Conservation (phyloP, 2,329 filamentous ascomycete species). For the Ophiognomonia clavigignenti-juglandacearum region DNA sequence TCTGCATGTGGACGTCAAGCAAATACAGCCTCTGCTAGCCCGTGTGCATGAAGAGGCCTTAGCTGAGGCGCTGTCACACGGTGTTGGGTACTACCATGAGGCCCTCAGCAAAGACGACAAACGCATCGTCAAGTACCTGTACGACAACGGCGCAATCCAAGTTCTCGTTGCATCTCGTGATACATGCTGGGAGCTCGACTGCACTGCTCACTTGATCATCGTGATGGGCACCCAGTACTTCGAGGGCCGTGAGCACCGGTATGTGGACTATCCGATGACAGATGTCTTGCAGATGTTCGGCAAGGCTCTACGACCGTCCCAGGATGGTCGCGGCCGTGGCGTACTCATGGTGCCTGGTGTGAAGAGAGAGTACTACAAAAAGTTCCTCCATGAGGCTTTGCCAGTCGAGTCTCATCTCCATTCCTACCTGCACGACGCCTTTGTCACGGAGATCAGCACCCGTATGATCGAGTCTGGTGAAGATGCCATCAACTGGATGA, state of each 20-base stretch:
- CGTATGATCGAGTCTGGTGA: constrained; percentile 94
- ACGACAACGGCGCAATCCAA: constrained; percentile 83
- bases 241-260: constrained; percentile 92
- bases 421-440: constrained; percentile 88
- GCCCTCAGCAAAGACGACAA: constrained; percentile 85
- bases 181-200: constrained; percentile 92
- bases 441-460: constrained; percentile 94
- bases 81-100: constrained; percentile 96
- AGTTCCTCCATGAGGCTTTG: constrained; percentile 93
- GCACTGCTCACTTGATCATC: constrained; percentile 82
- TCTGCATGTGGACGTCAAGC: constrained; percentile 75
- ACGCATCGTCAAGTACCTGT: constrained; percentile 89
- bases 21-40: constrained; percentile 76
- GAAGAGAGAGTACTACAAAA: constrained; percentile 97
- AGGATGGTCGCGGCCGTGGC: constrained; percentile 78
- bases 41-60: constrained; percentile 82
- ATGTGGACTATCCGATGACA: constrained; percentile 91
- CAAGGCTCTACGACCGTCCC: constrained; percentile 74
- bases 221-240: constrained; percentile 99
- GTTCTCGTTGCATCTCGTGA: constrained; percentile 74
- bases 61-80: constrained; percentile 85
- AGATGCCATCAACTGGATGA: constrained; percentile 97
- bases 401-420: constrained; percentile 94
- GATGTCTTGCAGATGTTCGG: constrained; percentile 98
- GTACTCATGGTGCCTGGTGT: constrained; percentile 95